Evolutionary conservation across 257 asterid genomes (phyloP), one percentile per base, ranked within the genome.

Genomic region (Salvia splendens): DNA sequence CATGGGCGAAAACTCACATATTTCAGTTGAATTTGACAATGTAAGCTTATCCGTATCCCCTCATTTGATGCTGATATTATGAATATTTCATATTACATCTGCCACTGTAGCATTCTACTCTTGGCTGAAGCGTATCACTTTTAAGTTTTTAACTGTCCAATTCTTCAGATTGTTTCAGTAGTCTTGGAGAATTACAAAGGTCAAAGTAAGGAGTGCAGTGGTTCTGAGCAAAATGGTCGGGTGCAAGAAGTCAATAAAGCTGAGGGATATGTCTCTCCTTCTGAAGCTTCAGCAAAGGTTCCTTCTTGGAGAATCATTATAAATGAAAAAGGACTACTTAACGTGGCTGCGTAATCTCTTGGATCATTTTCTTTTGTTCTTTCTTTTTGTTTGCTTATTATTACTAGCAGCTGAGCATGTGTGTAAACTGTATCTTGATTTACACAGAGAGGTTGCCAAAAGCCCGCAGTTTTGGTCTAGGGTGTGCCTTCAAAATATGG

Each of bases 1-100:
- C 85, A 91, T 91, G 98, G 98, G 98, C 48, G 88, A 89, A 79
- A 80, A 84, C 75, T 91, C 92, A 60, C 96, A 92, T 67, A 89
- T 91, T 73, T 89, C 98, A 58, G 85, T 84, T 40, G 95, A 92
- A 79, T 92, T 92, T 68, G 92, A 92, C 74, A 83, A 81, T 77
- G 98, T 91, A 89, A 85, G 98, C 58, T 72, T 62, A 62, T 61
- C 28, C 71, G 28, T 52, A 45, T 38, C 53, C 53, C 14, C 38
- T 28, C 33, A 59, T 52, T 42, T 36, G 67, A 53, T 16, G 33
- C 51, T 60, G 5, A 12, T 30, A 30, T 42, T 65, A 16, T 48
- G 50, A 47, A 12, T 35, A n/a, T 43, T 51, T 42, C 3, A 10
- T 64, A 2, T 33, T 58, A 53, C 55, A 46, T 11, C 6, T 15